Evolutionary conservation across 2,329 filamentous ascomycete species (phyloP).

Genomic region (Graphilbum ipis-grandicollis): DNA sequence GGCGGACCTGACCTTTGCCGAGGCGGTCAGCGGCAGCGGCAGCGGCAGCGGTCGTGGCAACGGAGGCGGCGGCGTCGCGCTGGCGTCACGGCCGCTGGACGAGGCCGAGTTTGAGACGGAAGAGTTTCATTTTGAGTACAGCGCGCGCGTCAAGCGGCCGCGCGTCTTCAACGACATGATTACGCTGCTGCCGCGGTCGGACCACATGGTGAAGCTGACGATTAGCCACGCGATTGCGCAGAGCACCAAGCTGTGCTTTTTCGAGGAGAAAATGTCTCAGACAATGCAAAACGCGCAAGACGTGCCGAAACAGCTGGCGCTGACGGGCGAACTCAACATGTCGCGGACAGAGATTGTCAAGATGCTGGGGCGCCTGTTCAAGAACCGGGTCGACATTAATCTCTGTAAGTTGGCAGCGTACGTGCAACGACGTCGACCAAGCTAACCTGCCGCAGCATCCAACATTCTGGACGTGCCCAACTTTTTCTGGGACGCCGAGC

Average conservation of each 20-base stretch:
- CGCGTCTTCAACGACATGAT: slow-evolving; percentile 99
- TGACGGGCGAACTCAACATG: slow-evolving; percentile 85
- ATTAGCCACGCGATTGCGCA: slow-evolving; percentile 97
- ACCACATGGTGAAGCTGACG: slow-evolving; percentile 97
- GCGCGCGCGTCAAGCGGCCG: slow-evolving; percentile 65
- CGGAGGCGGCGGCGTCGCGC: slow-evolving; percentile 30
- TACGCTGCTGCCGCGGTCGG: slow-evolving; percentile 69
- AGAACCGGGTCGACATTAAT: slow-evolving; percentile 90
- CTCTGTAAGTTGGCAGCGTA: slow-evolving; percentile 51
- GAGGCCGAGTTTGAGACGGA: slow-evolving; percentile 93
- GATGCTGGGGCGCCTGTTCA: slow-evolving; percentile 80
- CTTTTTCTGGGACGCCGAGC: slow-evolving; percentile 97
- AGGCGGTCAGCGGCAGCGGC: too few relatives aligned
- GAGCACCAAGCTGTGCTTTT: slow-evolving; percentile 89
- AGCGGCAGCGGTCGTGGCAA: too few relatives aligned
- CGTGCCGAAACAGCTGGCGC: slow-evolving; percentile 72
- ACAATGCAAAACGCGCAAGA: slow-evolving; percentile 90
- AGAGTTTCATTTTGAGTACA: slow-evolving; percentile 98
- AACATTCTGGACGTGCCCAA: slow-evolving; percentile 93
- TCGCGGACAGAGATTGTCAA: slow-evolving; percentile 80
- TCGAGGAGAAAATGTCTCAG: slow-evolving; percentile 87
- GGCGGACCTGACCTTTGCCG: slow-evolving; percentile 81
- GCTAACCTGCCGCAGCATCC: too few relatives aligned
- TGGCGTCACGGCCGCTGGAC: slow-evolving; percentile 64
- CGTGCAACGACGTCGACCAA: too few relatives aligned